A percentile compares a stretch with the other conserved stretches of the same genome.
phyloP scores from a whole-genome alignment of 225 moss, liverwort and hornwort species.

The Asterella californica region DNA sequence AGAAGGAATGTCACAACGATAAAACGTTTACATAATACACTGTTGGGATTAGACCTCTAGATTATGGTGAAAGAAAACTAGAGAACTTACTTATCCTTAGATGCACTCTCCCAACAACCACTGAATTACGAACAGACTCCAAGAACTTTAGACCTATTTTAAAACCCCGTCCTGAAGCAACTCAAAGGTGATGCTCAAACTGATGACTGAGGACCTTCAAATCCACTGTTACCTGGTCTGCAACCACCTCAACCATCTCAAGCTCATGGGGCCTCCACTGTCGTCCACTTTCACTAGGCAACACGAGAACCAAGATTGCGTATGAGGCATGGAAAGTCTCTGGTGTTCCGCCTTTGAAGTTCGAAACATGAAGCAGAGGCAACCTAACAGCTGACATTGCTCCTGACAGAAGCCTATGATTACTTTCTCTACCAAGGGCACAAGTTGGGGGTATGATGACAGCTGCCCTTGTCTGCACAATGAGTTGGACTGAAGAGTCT shows the following conservation, averaged over 20 bases:
- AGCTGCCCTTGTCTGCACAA: constrained; percentile 60
- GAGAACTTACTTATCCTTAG: neutral
- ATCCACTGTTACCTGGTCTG: constrained; percentile 63
- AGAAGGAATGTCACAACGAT: neutral
- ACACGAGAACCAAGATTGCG: constrained; percentile 77
- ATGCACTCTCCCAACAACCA: neutral
- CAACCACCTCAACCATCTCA: constrained; percentile 89
- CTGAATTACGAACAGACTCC: neutral
- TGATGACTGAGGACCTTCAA: neutral
- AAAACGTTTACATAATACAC: too few relatives aligned
- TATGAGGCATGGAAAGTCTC: constrained; percentile 82
- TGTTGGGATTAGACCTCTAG: neutral
- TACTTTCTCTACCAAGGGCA: constrained; percentile 77
- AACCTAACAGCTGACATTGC: constrained; percentile 82
- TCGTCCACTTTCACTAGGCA: constrained; percentile 74
- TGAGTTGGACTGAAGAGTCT: constrained; percentile 64
- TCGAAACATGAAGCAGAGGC: constrained; percentile 84
- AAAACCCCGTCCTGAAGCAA: neutral
- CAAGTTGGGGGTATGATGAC: constrained; percentile 66
- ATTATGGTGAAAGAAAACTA: neutral
- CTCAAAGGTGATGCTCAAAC: too few relatives aligned
- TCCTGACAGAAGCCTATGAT: constrained; percentile 61
- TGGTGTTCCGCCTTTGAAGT: constrained; percentile 86
- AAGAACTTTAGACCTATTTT: neutral
- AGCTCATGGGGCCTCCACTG: constrained; percentile 79